Evolutionary conservation across 2,329 filamentous ascomycete genomes (phyloP), one percentile per base, ranked within the genome.

Genomic region (Sclerotinia glacialis): DNA sequence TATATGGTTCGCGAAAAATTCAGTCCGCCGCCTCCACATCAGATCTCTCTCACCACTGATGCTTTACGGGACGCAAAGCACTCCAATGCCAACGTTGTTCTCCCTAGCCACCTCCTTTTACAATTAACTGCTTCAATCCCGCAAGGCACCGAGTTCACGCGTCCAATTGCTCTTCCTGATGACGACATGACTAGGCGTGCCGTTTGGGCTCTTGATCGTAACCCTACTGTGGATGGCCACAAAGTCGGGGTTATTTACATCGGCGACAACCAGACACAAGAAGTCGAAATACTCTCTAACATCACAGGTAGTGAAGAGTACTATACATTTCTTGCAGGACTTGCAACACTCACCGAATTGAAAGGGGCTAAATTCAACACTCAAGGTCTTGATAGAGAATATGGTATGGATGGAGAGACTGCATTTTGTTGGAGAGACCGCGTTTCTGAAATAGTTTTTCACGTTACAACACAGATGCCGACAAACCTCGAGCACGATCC

Each of bases 401-500:
- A 88, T 71, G 89, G 94, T 73, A 83, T 83, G 1, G 95, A 99
- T 77, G 95, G 95, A 42, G 86, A 93, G 74, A 92, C 90, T 77
- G 92, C 93, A 0, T 93, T 94, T 75, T 94, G 92, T 74, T 99
- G 95, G 93, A 90, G 93, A 68, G 95, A 98, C 76, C 86, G 93
- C 53, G 92, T 97, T 67, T 95, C 93, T 6, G 95, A 98, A 77
- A 91, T 99, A 54, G 89, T 98, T 40, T 99, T 96, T 78, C 95
- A 98, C 76, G 89, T 98, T 65, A 92, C 91, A 6, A 99, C 94
- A 5, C 93, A 98, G 83, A 99, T 99, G 95, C 95, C 95, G 1
- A 97, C 92, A 12, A 86, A 96, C 75, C 80, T 89, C 18, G 87
- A 92, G 64, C 83, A 86, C 40, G 93, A 97, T 73, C 86, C 89